Evolutionary conservation across 2,329 filamentous ascomycete genomes (phyloP).

Genomic region (Teratosphaeria gauchensis): DNA sequence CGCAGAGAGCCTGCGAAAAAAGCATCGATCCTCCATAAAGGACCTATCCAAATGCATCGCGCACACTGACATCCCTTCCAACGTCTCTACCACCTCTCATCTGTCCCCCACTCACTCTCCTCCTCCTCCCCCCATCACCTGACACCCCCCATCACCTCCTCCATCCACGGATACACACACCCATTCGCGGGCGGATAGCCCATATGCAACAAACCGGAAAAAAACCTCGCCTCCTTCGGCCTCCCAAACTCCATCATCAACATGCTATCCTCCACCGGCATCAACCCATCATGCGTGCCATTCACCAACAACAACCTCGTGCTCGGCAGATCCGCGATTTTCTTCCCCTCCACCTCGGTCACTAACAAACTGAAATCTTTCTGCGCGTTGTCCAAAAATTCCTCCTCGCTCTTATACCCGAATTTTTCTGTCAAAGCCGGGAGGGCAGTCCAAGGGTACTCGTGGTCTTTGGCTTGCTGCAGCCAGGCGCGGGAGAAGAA

Average conservation of each 20-base stretch:
- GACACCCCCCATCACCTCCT: constrained; percentile 37
- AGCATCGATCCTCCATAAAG: too few relatives aligned
- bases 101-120: too few relatives aligned
- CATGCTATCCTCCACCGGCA: constrained; percentile 59
- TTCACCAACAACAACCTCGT: constrained; percentile 50
- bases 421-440: constrained; percentile 50
- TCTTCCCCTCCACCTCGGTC: constrained; percentile 43
- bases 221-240: constrained; percentile 58
- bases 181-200: constrained; percentile 54
- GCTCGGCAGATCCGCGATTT: constrained; percentile 44
- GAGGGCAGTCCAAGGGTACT: constrained; percentile 38
- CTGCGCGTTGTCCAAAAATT: constrained; percentile 46
- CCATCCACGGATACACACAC: constrained; percentile 53
- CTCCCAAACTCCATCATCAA: constrained; percentile 54
- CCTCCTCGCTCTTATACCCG: constrained; percentile 48
- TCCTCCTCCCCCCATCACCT: not conserved
- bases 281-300: constrained; percentile 54
- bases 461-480: constrained; percentile 52
- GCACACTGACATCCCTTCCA: too few relatives aligned
- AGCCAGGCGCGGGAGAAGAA: constrained; percentile 54
- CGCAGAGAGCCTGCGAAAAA: too few relatives aligned
- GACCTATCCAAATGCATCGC: too few relatives aligned
- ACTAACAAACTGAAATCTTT: constrained; percentile 49
- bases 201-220: constrained; percentile 54
- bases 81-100: too few relatives aligned